Base-by-base conservation (phyloP, 345 rosid species). In the Balakata baccata region DNA sequence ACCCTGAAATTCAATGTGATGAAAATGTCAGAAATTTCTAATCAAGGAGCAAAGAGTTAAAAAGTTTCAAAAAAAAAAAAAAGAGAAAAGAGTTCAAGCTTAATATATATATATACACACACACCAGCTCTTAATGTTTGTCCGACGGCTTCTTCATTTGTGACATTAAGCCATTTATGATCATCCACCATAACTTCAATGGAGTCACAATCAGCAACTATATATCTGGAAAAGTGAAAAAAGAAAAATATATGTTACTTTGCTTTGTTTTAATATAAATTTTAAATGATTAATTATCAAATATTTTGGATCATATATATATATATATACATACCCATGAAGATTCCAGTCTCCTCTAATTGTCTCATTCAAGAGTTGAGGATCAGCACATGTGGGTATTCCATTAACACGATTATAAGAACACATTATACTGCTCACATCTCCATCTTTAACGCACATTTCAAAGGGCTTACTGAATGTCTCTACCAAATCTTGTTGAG, bases 401-500 rank as follows among this genome's bases (percentile, higher is more conserved):
- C 95, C 98, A 23, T 94, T 94, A 53, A 94, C 97, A 53, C 89
- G 86, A 54, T 92, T 94, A 79, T 94, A 94, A 6, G 98, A 88
- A 81, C 97, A 94, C 97, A 90, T 92, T 13, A 94, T 86, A 64
- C 98, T 88, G 17, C 93, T 93, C 8, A 86, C 96, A 56, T 88
- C 83, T 0, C 94, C 98, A 61, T 94, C 93, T 68, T 72, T 74
- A 3, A 94, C 93, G 59, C 97, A 94, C 85, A 86, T 89, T 64
- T 78, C 81, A 80, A 82, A 94, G 6, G 95, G 97, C 34, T 84
- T 89, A 11, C 89, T 81, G 74, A 76, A 94, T 46, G 97, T 92
- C 37, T 92, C 98, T 67, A 69, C 93, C 38, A 94, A 77, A 66
- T 92, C 97, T 77, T 94, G 97, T 70, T 84, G 84, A 69, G 94